A percentile compares a stretch with the other conserved stretches of the same genome.
Conservation (phyloP, 352 stramenopile species). For the Stramenopiles sp. region DNA sequence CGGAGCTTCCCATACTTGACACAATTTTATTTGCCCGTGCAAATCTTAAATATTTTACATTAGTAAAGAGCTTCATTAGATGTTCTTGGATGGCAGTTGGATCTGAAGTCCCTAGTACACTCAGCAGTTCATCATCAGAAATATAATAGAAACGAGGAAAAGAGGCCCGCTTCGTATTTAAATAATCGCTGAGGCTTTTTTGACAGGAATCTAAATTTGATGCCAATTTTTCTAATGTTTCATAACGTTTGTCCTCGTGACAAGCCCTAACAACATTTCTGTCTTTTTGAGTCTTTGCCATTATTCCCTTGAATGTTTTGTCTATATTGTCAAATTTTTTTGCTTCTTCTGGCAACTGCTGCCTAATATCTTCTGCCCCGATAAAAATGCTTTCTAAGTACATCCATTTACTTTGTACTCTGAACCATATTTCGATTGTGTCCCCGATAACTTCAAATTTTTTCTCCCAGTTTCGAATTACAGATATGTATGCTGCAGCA, state of each 20-base stretch:
- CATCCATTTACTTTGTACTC: slow-evolving; percentile 83
- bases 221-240: slow-evolving; percentile 57
- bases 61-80: slow-evolving; percentile 85
- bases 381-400: slow-evolving; percentile 90
- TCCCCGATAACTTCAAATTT: slow-evolving; percentile 65
- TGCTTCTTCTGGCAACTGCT: slow-evolving; percentile 69
- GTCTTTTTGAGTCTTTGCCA: slow-evolving; percentile 65
- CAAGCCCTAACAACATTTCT: slow-evolving; percentile 66
- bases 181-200: slow-evolving; percentile 63
- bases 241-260: slow-evolving; percentile 56
- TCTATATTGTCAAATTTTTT: slow-evolving; percentile 73
- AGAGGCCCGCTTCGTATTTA: slow-evolving; percentile 65
- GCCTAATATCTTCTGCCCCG: slow-evolving; percentile 63
- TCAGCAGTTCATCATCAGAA: slow-evolving; percentile 71
- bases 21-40: slow-evolving; percentile 62
- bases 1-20: slow-evolving; percentile 61
- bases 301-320: slow-evolving; percentile 81
- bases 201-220: slow-evolving; percentile 67
- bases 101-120: slow-evolving; percentile 64
- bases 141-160: slow-evolving; percentile 85
- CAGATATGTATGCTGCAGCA: slow-evolving; percentile 60
- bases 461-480: slow-evolving; percentile 70
- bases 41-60: slow-evolving; percentile 71
- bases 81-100: slow-evolving; percentile 72
- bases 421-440: slow-evolving; percentile 69